Base-by-base conservation (phyloP, 2,329 filamentous ascomycete species). In the Apiospora sp. region DNA sequence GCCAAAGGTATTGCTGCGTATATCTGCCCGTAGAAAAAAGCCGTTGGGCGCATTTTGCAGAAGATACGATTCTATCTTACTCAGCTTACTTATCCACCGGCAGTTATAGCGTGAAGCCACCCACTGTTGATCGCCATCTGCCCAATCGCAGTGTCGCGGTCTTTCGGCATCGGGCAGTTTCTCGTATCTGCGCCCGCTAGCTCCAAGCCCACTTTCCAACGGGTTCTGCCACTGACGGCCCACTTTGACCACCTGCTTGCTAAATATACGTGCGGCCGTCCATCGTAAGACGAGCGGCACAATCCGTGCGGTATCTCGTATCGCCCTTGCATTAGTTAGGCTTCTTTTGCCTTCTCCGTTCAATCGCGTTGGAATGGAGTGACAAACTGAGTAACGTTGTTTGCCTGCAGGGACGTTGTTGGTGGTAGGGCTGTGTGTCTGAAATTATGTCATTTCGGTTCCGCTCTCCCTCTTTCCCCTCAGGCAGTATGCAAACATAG, bases 101-200 rank as follows among this genome's bases (percentile, higher is more conserved):
- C 34, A 41, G 3, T 22, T 64, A 64, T 64, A 24, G 58, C 58
- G 37, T 64, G 7, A 3, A 64, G 58, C 58, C 58, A 41, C 58
- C 4, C 4, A 14, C 12, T 14, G 19, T n/a, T 3, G 34, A 34
- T 37, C 30, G 1, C 3, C 8, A 7, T 64, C 58, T 61, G 13
- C 19, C 48, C 58, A 64, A 64, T 37, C 58, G 34, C 34, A 4
- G 34, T 14, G 14, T 22, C 27, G 27, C 54, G 54, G 16, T 3
- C 54, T 37, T 12, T 37, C 54, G 54, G 54, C 54, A 61, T 19
- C 27, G 54, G 51, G 30, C 16, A 16, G 8, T 7, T 58, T 22
- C 58, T 64, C 58, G 58, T 64, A 41, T 64, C 19, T 64, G 58
- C 34, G 37, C 58, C 58, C 58, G 41, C 58, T 64, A 64, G 24